Conservation (phyloP, 441 rosid species). For the Brassica hybrid region DNA sequence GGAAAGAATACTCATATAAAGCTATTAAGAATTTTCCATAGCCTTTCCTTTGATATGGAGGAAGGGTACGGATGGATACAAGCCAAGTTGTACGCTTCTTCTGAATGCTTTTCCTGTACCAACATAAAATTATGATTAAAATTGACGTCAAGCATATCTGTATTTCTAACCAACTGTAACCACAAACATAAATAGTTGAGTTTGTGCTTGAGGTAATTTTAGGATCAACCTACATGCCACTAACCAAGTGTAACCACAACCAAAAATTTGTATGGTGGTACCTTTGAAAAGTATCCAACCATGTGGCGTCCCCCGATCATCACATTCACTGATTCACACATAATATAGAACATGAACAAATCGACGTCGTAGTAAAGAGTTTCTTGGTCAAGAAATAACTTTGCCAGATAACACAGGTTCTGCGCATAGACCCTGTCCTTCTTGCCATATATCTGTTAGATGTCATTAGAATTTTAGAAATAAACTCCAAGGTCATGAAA, state of each 20-base stretch:
- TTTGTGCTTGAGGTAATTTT: too few species aligned
- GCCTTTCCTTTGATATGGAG: slow-evolving; percentile 99
- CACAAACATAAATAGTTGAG: too few species aligned
- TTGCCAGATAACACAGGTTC: slow-evolving; percentile 96
- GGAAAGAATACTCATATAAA: slow-evolving; percentile 55
- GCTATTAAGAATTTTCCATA: slow-evolving; percentile 97
- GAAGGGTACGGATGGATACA: slow-evolving; percentile 96
- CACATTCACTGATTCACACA: too few species aligned
- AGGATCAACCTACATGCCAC: too few species aligned
- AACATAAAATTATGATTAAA: slow-evolving; percentile 14
- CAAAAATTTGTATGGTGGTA: slow-evolving; percentile 14
- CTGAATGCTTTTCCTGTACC: slow-evolving; percentile 95
- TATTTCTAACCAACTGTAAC: too few species aligned
- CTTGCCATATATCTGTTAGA: slow-evolving; percentile 88
- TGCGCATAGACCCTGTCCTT: slow-evolving; percentile 98
- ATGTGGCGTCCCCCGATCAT: slow-evolving; percentile 97
- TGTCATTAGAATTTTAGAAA: neutral
- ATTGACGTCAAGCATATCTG: too few species aligned
- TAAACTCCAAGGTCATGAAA: too few species aligned
- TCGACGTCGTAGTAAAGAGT: slow-evolving; percentile 98
- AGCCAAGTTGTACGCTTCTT: slow-evolving; percentile 96
- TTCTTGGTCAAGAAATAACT: slow-evolving; percentile 98
- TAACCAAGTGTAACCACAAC: too few species aligned
- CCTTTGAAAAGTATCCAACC: slow-evolving; percentile 99
- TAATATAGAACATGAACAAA: slow-evolving; percentile 77